Evolutionary conservation across 2,329 filamentous ascomycete genomes (phyloP), one percentile per base, ranked within the genome.

Genomic region (Verticillium nubilum): DNA sequence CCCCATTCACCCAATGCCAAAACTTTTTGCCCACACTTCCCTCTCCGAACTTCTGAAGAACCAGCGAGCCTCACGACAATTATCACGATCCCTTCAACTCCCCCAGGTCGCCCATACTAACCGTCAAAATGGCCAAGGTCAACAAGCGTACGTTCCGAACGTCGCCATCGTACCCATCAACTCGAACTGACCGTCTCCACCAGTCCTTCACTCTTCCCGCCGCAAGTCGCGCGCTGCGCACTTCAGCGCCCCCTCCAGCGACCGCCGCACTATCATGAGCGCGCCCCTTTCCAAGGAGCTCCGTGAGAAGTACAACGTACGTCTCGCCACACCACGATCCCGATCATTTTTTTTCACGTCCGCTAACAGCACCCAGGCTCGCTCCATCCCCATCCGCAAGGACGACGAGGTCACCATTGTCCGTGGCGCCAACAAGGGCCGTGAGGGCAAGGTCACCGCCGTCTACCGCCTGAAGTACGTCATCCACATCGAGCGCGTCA

Each of bases 191-290:
- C 29, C 29, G 47, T 25, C 47, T 13, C 47, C 26, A 47, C 55
- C 67, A 89, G 86, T 77, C 72, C 75, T 92, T 74, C 78, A 84
- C 79, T 91, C 91, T 80, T 97, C 92, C 76, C 88, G 94, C 83
- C 90, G 94, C 84, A 99, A 99, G 92, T 95, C 92, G 83, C 92
- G 95, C 82, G 97, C 97, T 86, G 91, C 92, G 78, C 94, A 99
- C 87, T 99, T 96, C 88, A 84, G 86, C 78, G 95, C 95, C 70
- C 92, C 93, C 71, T 97, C 93, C 78, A 92, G 90, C 84, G 86
- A 91, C 77, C 93, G 95, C 81, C 92, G 95, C 78, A 86, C 89
- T 73, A 97, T 97, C 84, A 97, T 99, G 93, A 94, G 90, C 84
- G 93, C 95, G 70, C 90, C 91, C 73, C 86, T 97, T 70, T 90